A percentile compares a stretch with the other conserved stretches of the same genome.
These are phyloP conservation scores for Teunomyces kruisii DNA, from an alignment of 805 yeast genomes.

Conservation along the genomic window DNA sequence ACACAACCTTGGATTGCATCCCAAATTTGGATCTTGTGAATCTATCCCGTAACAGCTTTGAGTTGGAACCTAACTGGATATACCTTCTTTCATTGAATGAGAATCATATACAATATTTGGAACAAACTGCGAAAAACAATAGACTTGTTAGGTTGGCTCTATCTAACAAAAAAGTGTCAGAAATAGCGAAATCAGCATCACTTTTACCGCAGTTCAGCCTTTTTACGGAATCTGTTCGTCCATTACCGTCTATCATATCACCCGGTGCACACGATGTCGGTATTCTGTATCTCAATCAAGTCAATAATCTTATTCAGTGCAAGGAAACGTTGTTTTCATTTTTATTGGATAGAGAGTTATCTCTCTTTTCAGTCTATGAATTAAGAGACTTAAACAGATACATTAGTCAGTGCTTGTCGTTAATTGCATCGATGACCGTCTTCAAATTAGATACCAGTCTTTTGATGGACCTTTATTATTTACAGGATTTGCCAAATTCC, in stretches of 20 bases:
- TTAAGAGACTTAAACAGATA: slow-evolving; percentile 14
- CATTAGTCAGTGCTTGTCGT: slow-evolving; percentile 17
- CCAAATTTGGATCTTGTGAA: neutral
- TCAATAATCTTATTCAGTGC: slow-evolving; percentile 16
- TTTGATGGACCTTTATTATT: slow-evolving; percentile 16
- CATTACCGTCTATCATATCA: slow-evolving; percentile 9
- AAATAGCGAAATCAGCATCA: neutral
- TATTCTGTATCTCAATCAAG: slow-evolving; percentile 6
- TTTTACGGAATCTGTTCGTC: slow-evolving; percentile 6
- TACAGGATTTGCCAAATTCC: slow-evolving; percentile 21
- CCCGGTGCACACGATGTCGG: slow-evolving; percentile 7
- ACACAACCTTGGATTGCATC: neutral
- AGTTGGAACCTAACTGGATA: slow-evolving; percentile 4
- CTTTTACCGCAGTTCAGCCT: slow-evolving; percentile 1
- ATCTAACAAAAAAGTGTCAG: neutral
- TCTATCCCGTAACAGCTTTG: neutral
- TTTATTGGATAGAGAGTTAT: slow-evolving; percentile 6
- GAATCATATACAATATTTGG: neutral
- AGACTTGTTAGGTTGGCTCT: neutral
- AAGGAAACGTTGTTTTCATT: slow-evolving; percentile 14
- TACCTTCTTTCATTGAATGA: neutral
- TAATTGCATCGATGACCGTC: slow-evolving; percentile 20
- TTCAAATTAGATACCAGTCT: slow-evolving; percentile 15
- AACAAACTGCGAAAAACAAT: neutral
- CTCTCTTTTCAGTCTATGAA: slow-evolving; percentile 12